Percentiles rank a stretch among this genome's conserved stretches.
Conservation (phyloP, 1,139 yeast species). For the Suhomyces chickasaworum region DNA sequence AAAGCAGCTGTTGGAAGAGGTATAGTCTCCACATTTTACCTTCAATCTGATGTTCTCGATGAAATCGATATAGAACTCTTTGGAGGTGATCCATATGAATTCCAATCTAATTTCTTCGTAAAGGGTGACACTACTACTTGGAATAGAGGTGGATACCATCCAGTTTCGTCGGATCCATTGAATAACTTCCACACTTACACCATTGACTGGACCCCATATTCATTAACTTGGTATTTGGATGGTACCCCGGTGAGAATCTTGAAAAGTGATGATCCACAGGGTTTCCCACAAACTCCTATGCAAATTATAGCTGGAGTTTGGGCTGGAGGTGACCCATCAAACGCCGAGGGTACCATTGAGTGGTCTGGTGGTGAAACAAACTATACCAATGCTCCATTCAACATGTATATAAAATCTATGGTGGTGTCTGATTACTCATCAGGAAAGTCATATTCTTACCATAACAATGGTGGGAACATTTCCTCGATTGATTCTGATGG, state of each 20-base stretch:
- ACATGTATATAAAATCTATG: constrained; percentile 64
- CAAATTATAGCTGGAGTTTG: constrained; percentile 65
- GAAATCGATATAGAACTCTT: constrained; percentile 86
- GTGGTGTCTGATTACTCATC: constrained; percentile 78
- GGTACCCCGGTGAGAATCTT: constrained; percentile 62
- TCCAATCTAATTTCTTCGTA: constrained; percentile 80
- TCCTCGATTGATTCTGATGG: constrained; percentile 62
- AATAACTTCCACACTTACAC: constrained; percentile 70
- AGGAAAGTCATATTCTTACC: constrained; percentile 67
- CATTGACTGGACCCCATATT: constrained; percentile 74
- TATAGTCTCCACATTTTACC: constrained; percentile 73
- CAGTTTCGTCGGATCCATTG: constrained; percentile 50
- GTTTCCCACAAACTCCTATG: constrained; percentile 84
- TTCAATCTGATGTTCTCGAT: constrained; percentile 84
- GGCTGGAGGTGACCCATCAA: constrained; percentile 80
- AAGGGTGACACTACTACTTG: constrained; percentile 78
- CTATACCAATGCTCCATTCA: constrained; percentile 64
- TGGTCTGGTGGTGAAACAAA: constrained; percentile 88
- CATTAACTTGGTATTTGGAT: constrained; percentile 62
- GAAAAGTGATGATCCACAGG: constrained; percentile 52
- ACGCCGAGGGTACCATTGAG: constrained; percentile 68
- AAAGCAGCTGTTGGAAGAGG: constrained; percentile 78
- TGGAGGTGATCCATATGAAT: constrained; percentile 71
- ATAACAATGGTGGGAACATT: constrained; percentile 68
- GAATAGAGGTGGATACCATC: constrained; percentile 75